A percentile compares a stretch with the other conserved stretches of the same genome.
Evolutionary conservation across 768 basidiomycete species (phyloP).

Genomic region (Boletus huronensis): DNA sequence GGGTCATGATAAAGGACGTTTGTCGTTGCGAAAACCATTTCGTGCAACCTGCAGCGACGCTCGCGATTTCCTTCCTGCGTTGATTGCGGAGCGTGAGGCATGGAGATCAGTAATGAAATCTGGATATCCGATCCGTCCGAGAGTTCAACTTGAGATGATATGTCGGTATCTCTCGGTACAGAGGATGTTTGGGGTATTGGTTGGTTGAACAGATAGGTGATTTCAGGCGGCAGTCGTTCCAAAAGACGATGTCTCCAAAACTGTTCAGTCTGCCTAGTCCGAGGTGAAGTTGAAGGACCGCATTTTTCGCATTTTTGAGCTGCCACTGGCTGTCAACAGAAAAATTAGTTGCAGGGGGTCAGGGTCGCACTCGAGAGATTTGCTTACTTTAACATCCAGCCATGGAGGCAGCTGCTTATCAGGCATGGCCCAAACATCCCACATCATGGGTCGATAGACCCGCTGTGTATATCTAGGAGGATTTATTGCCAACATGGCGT

Average conservation of each 20-base stretch:
- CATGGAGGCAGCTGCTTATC: conserved; percentile 8
- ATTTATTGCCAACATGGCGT: conserved; percentile 13
- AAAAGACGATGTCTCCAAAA: conserved; percentile 23
- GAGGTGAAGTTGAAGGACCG: background rate
- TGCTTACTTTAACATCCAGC: conserved; percentile 21
- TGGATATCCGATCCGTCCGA: conserved; percentile 23
- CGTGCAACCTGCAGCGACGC: conserved; percentile 6
- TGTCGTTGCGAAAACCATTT: conserved; percentile 29
- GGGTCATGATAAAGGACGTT: conserved; percentile 13
- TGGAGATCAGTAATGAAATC: conserved; percentile 27
- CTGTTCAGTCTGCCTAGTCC: conserved; percentile 2
- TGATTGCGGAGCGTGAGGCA: conserved; percentile 20
- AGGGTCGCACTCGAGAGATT: conserved; percentile 19
- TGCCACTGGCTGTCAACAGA: conserved; percentile 24
- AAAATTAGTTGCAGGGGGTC: background rate
- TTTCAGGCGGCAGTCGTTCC: conserved; percentile 22
- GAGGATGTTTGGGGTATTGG: conserved; percentile 9
- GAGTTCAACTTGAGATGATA: background rate
- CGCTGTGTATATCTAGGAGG: background rate
- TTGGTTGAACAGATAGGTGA: conserved; percentile 26
- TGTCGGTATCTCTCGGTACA: background rate
- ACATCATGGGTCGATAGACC: conserved; percentile 18
- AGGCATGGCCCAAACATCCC: conserved; percentile 22
- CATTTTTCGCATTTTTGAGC: conserved; percentile 9
- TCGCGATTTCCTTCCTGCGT: background rate